These are phyloP conservation scores for Tetradesmus lagerheimii DNA, from an alignment of 139 green algal genomes.

Conservation along the genomic window DNA sequence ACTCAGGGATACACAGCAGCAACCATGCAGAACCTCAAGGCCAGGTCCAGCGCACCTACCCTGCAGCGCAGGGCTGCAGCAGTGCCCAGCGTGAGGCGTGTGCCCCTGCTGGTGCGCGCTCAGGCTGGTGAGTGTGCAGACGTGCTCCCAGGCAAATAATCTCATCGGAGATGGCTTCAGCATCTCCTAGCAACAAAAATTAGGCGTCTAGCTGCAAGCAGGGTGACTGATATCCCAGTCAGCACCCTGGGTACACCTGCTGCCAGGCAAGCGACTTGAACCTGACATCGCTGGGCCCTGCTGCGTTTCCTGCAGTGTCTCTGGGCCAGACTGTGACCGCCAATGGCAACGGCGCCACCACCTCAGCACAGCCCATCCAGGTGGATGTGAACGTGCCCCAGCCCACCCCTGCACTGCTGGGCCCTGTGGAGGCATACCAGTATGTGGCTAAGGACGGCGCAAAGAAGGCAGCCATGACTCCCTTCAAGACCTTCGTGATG, in stretches of 20 bases:
- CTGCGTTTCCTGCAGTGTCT: constrained; percentile 2
- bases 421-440: constrained; percentile 51
- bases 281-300: not conserved
- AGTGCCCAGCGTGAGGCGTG: constrained; percentile 19
- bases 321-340: not conserved
- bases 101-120: constrained; percentile 10
- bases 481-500: constrained; percentile 55
- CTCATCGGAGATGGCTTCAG: no score
- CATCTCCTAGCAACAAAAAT: no score
- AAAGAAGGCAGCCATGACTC: constrained; percentile 41
- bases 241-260: not conserved
- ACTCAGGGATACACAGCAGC: not conserved
- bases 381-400: constrained; percentile 40
- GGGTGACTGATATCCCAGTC: not conserved
- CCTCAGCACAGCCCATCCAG: constrained; percentile 17
- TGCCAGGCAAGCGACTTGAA: not conserved
- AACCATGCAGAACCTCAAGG: constrained; percentile 42
- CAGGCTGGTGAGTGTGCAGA: constrained; percentile 1
- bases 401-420: constrained; percentile 45
- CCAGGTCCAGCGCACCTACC: not conserved
- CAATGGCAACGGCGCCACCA: not conserved
- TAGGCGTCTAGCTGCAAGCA: not conserved
- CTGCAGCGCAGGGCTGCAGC: constrained; percentile 37
- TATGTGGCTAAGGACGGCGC: constrained; percentile 48
- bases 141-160: not conserved